These are phyloP conservation scores for Dendrostoma leiphaemia DNA, from an alignment of 2,329 filamentous ascomycete species.

Conservation along the genomic window DNA sequence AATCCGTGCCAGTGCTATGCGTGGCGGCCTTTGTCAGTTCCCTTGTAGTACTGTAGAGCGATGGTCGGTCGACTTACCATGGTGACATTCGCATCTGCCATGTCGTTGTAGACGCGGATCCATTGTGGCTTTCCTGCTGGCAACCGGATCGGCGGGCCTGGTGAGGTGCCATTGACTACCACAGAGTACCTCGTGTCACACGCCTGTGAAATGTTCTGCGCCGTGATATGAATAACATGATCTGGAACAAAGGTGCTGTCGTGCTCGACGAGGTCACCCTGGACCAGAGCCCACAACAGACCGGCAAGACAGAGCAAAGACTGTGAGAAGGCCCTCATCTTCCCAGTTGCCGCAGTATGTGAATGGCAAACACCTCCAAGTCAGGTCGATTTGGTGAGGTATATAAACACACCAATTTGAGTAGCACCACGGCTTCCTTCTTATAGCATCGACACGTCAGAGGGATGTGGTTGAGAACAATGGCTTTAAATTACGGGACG, in stretches of 20 bases:
- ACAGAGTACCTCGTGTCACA: slow-evolving; percentile 41
- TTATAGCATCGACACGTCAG: too few species aligned
- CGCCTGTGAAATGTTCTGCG: slow-evolving; percentile 38
- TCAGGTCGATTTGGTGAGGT: too few species aligned
- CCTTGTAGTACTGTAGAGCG: neutral
- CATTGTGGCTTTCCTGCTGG: slow-evolving; percentile 45
- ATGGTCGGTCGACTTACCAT: slow-evolving; percentile 38
- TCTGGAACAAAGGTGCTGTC: slow-evolving; percentile 37
- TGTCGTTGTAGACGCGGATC: slow-evolving; percentile 60
- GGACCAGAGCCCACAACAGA: too few species aligned
- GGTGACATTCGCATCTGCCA: slow-evolving; percentile 52
- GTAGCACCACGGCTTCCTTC: too few species aligned
- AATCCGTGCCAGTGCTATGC: slow-evolving; percentile 67
- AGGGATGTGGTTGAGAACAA: too few species aligned
- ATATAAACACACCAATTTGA: too few species aligned
- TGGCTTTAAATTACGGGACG: too few species aligned
- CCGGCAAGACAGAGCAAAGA: too few species aligned
- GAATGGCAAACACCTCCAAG: too few species aligned
- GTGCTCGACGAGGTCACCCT: too few species aligned
- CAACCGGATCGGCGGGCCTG: slow-evolving; percentile 48
- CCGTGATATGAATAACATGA: slow-evolving; percentile 43
- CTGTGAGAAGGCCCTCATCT: too few species aligned
- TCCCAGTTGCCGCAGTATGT: too few species aligned
- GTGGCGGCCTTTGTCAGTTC: neutral
- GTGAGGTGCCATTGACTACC: slow-evolving; percentile 51